phyloP scores from a whole-genome alignment of 257 asterid genomes.

The Solanum dulcamara region DNA sequence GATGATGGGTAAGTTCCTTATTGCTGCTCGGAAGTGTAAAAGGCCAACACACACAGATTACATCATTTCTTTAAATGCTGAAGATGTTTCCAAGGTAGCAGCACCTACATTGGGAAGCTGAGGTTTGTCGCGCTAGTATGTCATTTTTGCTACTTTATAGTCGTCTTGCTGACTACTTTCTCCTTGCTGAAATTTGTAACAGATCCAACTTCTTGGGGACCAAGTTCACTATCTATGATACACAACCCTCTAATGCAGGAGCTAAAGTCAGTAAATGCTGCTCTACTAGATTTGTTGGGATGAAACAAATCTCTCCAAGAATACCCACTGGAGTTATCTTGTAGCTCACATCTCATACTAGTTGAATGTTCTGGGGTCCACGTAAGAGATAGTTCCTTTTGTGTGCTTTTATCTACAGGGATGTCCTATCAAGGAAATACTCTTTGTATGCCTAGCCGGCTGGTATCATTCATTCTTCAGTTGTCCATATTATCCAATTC shows the following conservation, averaged over 20 bases:
- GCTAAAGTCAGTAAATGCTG: slow-evolving; percentile 60
- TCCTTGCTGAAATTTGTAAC: slow-evolving; percentile 9
- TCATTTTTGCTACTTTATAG: neutral
- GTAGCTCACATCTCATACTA: slow-evolving; percentile 86
- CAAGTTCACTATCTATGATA: slow-evolving; percentile 80
- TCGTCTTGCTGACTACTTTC: neutral
- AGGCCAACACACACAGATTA: slow-evolving; percentile 87
- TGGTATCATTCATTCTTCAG: neutral
- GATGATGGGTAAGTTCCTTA: slow-evolving; percentile 93
- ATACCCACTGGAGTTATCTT: slow-evolving; percentile 80
- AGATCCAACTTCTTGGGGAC: slow-evolving; percentile 97
- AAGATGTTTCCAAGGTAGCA: slow-evolving; percentile 71
- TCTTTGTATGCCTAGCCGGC: neutral
- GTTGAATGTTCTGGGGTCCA: slow-evolving; percentile 80
- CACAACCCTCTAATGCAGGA: slow-evolving; percentile 69
- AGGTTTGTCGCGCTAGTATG: slow-evolving; percentile 32
- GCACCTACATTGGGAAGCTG: slow-evolving; percentile 79
- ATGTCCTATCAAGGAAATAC: neutral
- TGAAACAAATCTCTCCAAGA: slow-evolving; percentile 78
- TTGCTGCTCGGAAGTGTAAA: slow-evolving; percentile 85
- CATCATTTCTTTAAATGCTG: slow-evolving; percentile 70
- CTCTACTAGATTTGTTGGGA: slow-evolving; percentile 61
- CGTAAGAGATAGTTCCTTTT: slow-evolving; percentile 29
- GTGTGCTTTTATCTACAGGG: neutral
- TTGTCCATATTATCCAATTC: neutral